phyloP scores from a whole-genome alignment of 176 grass and related monocot species.

The Hsuehochloa calcarea region DNA sequence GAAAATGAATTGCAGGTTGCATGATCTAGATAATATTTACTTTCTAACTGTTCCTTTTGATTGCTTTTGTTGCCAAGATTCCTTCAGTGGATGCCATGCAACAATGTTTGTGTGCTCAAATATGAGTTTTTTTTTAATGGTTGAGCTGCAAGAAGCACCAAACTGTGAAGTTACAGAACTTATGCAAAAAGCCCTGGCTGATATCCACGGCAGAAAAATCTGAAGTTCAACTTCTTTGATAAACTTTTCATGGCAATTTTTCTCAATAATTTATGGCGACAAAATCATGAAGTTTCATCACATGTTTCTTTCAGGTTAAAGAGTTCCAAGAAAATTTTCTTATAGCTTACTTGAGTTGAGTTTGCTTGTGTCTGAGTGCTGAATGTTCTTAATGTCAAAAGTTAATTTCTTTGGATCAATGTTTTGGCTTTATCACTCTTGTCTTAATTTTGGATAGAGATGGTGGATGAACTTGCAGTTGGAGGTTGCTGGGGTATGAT shows the following conservation, averaged over 20 bases:
- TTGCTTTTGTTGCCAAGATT: background rate
- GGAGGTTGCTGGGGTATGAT: conserved; percentile 14
- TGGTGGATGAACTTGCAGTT: background rate
- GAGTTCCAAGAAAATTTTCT: background rate
- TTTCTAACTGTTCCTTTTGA: background rate
- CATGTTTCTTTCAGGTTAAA: background rate
- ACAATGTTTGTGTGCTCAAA: background rate
- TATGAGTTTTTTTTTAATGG: background rate
- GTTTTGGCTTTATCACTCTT: background rate
- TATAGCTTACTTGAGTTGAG: background rate
- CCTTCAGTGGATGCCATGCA: background rate
- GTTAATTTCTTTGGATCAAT: background rate
- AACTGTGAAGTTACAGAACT: background rate
- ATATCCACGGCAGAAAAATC: background rate
- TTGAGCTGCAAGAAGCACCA: background rate
- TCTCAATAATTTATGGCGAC: background rate
- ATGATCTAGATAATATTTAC: background rate
- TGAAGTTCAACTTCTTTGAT: background rate
- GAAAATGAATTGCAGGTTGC: background rate
- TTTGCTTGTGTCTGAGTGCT: background rate
- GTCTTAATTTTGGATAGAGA: conserved; percentile 12
- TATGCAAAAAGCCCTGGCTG: background rate
- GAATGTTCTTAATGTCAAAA: background rate
- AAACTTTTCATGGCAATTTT: background rate
- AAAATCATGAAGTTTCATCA: background rate